A percentile compares a stretch with the other conserved stretches of the same genome.
These are phyloP conservation scores for Tricholoma hemisulphureum DNA, from an alignment of 768 basidiomycete genomes.

Conservation along the genomic window DNA sequence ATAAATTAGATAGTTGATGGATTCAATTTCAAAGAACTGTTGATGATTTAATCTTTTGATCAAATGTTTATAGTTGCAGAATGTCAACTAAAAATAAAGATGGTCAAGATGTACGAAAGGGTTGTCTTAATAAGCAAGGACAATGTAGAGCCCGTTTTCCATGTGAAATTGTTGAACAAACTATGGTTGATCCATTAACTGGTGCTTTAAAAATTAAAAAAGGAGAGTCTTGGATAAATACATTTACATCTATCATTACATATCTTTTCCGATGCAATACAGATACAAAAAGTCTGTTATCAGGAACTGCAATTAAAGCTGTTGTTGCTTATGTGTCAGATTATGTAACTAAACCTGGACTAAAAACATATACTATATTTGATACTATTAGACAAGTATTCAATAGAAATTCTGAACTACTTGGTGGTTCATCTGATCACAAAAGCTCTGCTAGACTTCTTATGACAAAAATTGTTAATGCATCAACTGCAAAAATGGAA, in stretches of 20 bases:
- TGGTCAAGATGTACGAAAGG: neutral
- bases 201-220: neutral
- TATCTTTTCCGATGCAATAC: slow-evolving; percentile 4
- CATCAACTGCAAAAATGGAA: neutral
- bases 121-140: neutral
- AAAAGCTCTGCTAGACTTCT: neutral
- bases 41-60: neutral
- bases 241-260: neutral
- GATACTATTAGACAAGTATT: slow-evolving; percentile 26
- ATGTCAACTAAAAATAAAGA: neutral
- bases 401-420: slow-evolving; percentile 3
- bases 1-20: neutral
- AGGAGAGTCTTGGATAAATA: neutral
- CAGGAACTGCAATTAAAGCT: slow-evolving; percentile 34
- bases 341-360: too few species aligned
- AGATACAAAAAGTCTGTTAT: slow-evolving; percentile 29
- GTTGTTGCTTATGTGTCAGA: slow-evolving; percentile 32
- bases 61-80: neutral
- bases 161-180: neutral
- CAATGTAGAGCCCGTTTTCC: too few species aligned
- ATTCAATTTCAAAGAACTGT: neutral
- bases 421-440: slow-evolving; percentile 9
- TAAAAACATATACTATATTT: slow-evolving; percentile 38
- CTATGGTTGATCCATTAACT: neutral
- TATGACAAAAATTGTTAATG: neutral